Base-by-base conservation (phyloP, 176 grass and related monocot genomes). In the Oryza nivara region DNA sequence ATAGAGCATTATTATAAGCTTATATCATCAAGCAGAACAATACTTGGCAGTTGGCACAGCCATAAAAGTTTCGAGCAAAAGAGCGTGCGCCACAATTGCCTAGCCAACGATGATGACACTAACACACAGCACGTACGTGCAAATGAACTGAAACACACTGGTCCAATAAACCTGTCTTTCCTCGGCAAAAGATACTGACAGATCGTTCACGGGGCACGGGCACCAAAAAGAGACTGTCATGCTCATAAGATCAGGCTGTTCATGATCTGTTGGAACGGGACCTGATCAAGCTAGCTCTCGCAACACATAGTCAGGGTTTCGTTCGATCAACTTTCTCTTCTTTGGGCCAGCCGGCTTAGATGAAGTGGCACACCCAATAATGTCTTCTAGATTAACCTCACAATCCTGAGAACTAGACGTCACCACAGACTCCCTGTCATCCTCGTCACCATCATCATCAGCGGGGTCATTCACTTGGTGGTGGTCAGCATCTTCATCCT, bases 321-420 rank as follows among this genome's bases (percentile, higher is more conserved):
- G 47, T 72, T 87, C 87, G 15, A 76, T 48, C 41, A 36, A 58
- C 82, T 90, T 88, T 49, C 80, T 86, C 83, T 81, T 88, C 75
- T 79, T 80, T 46, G 63, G 9, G 6, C 54, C 54, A 9, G 19
- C 6, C 8, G 20, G 52, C 86, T 88, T 86, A 1, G 78, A 68
- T 73, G 80, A 71, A 83, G 61, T 90, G 13, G 15, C 67, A 72
- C 76, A 87, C 9, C 83, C 73, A 23, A 45, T 47, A 43, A 44
- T 44, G 2, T 44, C 43, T 9, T 71, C 85, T 56, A 82, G 80
- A 11, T 43, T 82, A 11, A 3, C 51, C 74, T 80, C 56, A 79
- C 9, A 8, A 65, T 77, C 65, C 49, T 68, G 47, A 44, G 40
- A 25, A 81, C 75, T 61, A 73, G 64, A 84, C 16, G 85, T 84